These are phyloP conservation scores for Coemansia sp. DNA, from an alignment of 192 early-diverging fungal species.

Conservation along the genomic window DNA sequence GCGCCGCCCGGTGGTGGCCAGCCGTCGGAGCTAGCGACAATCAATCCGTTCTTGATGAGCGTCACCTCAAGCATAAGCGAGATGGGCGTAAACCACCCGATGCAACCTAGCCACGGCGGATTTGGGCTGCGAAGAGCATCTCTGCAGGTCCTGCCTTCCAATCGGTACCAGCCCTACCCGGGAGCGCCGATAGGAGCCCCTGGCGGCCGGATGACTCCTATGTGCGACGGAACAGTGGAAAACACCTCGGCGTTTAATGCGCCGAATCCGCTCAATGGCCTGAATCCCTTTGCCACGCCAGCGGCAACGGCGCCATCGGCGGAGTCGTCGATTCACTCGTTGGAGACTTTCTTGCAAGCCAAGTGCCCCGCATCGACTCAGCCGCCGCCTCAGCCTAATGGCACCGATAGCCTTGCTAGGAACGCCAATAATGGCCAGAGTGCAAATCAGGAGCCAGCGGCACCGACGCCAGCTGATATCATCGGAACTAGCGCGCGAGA, in stretches of 20 bases:
- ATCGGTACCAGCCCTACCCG: conserved; percentile 45
- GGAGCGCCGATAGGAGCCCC: not conserved
- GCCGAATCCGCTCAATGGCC: not conserved
- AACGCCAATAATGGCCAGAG: not conserved
- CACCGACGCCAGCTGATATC: conserved; percentile 1
- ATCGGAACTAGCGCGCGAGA: not conserved
- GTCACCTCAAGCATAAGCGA: conserved; percentile 49
- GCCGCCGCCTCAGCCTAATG: not conserved
- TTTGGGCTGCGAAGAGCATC: conserved; percentile 34
- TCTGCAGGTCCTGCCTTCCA: conserved; percentile 28
- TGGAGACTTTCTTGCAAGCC: not conserved
- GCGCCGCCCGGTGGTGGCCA: not conserved
- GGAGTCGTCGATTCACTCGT: not conserved
- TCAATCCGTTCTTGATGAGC: conserved; percentile 22
- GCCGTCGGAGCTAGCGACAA: not conserved
- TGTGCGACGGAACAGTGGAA: not conserved
- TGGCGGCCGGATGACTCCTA: not conserved
- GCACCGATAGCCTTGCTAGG: not conserved
- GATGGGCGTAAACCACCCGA: conserved; percentile 16
- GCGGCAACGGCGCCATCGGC: not conserved
- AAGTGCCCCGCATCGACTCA: not conserved
- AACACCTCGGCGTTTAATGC: not conserved
- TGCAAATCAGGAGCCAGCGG: not conserved
- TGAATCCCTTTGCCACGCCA: conserved; percentile 9
- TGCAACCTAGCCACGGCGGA: not conserved